Percentiles rank a stretch among this genome's conserved stretches.
phyloP scores from a whole-genome alignment of 768 basidiomycete species.

The Lentinula sp. region DNA sequence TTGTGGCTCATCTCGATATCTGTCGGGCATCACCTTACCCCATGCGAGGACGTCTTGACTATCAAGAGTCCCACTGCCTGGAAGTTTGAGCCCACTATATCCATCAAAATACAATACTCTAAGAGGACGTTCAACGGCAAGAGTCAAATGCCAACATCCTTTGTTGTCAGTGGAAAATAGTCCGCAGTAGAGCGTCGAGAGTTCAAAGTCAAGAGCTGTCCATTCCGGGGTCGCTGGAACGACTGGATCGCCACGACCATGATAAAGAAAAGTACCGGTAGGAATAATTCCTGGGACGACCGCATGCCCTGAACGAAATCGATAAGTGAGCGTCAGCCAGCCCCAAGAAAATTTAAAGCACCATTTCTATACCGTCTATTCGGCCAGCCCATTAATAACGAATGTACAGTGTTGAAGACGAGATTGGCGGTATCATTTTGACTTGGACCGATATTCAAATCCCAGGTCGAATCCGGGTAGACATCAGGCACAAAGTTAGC shows the following conservation, averaged over 20 bases:
- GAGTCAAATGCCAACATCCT: slow-evolving; percentile 23
- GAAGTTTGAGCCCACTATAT: slow-evolving; percentile 23
- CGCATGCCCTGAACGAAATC: slow-evolving; percentile 15
- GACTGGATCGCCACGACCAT: slow-evolving; percentile 13
- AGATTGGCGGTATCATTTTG: background rate
- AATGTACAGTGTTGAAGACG: slow-evolving; percentile 2
- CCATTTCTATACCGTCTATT: background rate
- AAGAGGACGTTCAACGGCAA: slow-evolving; percentile 19
- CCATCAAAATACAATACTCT: slow-evolving; percentile 26
- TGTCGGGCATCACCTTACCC: slow-evolving; percentile 17
- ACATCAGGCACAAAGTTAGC: background rate
- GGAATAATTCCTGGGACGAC: slow-evolving; percentile 27
- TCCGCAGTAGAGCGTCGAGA: slow-evolving; percentile 21
- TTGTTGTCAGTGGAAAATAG: background rate
- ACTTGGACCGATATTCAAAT: background rate
- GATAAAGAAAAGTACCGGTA: slow-evolving; percentile 29
- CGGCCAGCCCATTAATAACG: background rate
- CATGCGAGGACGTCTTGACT: slow-evolving; percentile 28
- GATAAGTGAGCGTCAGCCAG: background rate
- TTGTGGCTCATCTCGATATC: slow-evolving; percentile 13
- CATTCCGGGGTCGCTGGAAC: slow-evolving; percentile 24
- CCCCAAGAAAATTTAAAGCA: background rate
- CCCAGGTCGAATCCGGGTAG: background rate
- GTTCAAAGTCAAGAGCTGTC: slow-evolving; percentile 28
- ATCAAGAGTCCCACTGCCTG: slow-evolving; percentile 26